phyloP scores from a whole-genome alignment of 179 eudicot genomes.

The Gypsophila paniculata region DNA sequence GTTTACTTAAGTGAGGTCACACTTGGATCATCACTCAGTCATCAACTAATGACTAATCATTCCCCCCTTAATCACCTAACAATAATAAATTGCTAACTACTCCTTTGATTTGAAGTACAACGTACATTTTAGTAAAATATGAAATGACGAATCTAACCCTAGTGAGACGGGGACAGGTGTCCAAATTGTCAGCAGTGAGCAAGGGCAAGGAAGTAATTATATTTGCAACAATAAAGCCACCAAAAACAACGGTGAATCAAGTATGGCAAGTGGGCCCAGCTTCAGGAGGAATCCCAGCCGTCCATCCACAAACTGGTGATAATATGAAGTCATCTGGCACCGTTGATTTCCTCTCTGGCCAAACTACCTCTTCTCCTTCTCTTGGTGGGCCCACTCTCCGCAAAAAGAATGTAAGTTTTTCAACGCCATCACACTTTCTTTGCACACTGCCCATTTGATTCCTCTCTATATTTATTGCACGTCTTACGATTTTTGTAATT shows the following conservation, averaged over 20 bases:
- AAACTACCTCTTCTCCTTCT: conserved; percentile 23
- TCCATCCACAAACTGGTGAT: not conserved
- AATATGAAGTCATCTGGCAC: conserved; percentile 34
- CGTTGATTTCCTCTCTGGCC: conserved; percentile 39
- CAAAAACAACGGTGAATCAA: conserved; percentile 40
- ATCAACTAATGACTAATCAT: not conserved
- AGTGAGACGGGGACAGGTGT: conserved; percentile 23
- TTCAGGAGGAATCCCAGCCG: conserved; percentile 15
- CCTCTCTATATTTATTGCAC: no score
- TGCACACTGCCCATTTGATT: no score
- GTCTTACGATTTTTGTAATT: no score
- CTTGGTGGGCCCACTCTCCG: conserved; percentile 13
- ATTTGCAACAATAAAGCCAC: conserved; percentile 45
- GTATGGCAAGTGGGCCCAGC: conserved; percentile 71
- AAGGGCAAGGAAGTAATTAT: conserved; percentile 37
- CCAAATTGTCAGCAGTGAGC: conserved; percentile 31
- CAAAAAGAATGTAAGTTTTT: conserved; percentile 39
- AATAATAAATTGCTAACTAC: not conserved
- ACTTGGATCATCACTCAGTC: not conserved
- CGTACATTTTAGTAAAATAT: no score
- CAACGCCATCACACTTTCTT: not conserved
- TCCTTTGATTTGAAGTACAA: no score
- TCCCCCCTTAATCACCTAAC: not conserved
- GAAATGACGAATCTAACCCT: not conserved
- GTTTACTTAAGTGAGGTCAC: not conserved